These are phyloP conservation scores for Postia placenta DNA, from an alignment of 768 basidiomycete species.

Conservation along the genomic window DNA sequence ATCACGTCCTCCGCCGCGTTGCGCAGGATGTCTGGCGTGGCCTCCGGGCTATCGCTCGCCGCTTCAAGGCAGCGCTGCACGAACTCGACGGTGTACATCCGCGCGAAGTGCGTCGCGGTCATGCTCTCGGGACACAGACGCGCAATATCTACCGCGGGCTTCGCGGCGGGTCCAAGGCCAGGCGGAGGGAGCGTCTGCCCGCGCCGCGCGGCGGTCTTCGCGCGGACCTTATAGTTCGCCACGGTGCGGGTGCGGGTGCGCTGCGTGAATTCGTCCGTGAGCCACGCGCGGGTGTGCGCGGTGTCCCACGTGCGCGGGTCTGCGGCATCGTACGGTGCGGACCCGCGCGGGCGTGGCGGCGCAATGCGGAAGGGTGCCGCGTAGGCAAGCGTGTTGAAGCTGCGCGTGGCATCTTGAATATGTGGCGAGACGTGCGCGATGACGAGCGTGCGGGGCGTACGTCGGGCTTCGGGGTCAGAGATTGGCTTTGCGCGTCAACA, in stretches of 20 bases:
- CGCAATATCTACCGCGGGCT: slow-evolving; percentile 21
- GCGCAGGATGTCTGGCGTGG: slow-evolving; percentile 15
- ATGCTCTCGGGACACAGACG: slow-evolving; percentile 25
- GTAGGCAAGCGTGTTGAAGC: slow-evolving; percentile 28
- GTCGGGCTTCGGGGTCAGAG: slow-evolving; percentile 29
- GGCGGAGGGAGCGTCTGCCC: slow-evolving; percentile 7
- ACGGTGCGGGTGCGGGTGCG: slow-evolving; percentile 1
- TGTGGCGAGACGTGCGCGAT: slow-evolving; percentile 33
- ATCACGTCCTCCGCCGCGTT: slow-evolving; percentile 18
- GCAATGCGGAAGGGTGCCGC: slow-evolving; percentile 28
- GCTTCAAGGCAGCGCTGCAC: slow-evolving; percentile 23
- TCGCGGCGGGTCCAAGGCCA: slow-evolving; percentile 5
- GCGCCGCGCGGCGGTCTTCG: slow-evolving; percentile 7
- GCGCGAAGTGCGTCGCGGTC: slow-evolving; percentile 24
- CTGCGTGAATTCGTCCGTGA: slow-evolving; percentile 21
- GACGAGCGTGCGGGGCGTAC: slow-evolving; percentile 25
- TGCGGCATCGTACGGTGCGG: slow-evolving; percentile 25
- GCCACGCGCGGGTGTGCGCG: slow-evolving; percentile 23
- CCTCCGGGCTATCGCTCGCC: slow-evolving; percentile 9
- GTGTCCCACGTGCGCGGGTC: slow-evolving; percentile 31
- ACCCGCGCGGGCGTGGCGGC: slow-evolving; percentile 23
- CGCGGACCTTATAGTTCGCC: not conserved
- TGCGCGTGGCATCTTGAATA: slow-evolving; percentile 29
- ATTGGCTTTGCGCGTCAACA: slow-evolving; percentile 21
- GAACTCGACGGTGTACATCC: slow-evolving; percentile 26